phyloP scores from a whole-genome alignment of 2,329 filamentous ascomycete genomes.

The Atkinsonella hypoxylon region DNA sequence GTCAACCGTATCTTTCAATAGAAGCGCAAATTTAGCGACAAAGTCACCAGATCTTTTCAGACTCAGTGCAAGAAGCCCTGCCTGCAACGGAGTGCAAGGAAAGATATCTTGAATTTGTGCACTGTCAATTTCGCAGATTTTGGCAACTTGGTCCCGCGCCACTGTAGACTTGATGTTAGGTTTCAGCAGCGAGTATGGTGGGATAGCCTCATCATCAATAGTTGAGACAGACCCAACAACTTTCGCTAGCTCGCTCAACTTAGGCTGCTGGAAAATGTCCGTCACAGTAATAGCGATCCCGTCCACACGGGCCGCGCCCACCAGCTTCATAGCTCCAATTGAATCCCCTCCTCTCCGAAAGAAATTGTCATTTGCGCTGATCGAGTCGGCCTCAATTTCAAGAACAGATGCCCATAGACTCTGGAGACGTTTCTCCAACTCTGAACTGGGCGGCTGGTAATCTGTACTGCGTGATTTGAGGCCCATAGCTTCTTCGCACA shows the following conservation, averaged over 20 bases:
- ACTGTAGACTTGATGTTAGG: not conserved
- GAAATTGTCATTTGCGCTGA: constrained; percentile 9
- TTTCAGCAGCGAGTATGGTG: constrained; percentile 1
- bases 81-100: constrained; percentile 9
- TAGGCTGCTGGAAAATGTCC: constrained; percentile 4
- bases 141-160: not conserved
- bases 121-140: not conserved
- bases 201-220: not conserved
- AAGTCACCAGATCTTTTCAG: constrained; percentile 6
- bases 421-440: constrained; percentile 5
- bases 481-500: not conserved
- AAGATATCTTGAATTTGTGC: constrained; percentile 6
- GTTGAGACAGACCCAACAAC: not conserved
- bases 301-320: not conserved
- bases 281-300: constrained; percentile 12
- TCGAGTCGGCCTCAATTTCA: constrained; percentile 3
- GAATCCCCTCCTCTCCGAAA: constrained; percentile 24
- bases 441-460: not conserved
- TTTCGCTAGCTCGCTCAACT: constrained; percentile 1
- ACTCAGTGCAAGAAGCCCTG: constrained; percentile 7
- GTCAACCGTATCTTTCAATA: not conserved
- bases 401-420: constrained; percentile 10
- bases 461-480: not conserved
- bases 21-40: constrained; percentile 2
- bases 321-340: constrained; percentile 10